Base-by-base conservation (phyloP, 768 basidiomycete species). In the Coprinopsis sp. region DNA sequence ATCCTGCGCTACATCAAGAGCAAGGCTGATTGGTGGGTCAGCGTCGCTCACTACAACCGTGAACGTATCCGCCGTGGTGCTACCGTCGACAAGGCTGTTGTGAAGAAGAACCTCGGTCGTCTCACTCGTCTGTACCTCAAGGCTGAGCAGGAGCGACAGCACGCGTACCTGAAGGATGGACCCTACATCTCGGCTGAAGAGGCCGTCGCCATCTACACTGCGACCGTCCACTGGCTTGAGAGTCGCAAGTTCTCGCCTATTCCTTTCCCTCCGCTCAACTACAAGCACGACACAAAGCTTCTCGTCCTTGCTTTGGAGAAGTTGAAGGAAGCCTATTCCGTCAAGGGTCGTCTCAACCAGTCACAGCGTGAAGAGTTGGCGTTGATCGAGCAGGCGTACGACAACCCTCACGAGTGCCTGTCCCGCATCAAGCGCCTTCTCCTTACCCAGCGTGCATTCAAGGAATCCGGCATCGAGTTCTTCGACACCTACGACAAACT, bases 101-200 rank as follows among this genome's bases (percentile, higher is more conserved):
- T 95, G 13, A 95, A 97, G 77, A 98, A 99, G 82, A 99, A 99
- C 64, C 72, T 99, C 33, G 96, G 96, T 51, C 90, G 96, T 60
- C 81, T 99, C 41, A 99, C 96, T 53, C 91, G 96, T 52, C 77
- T 99, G 2, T 99, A 97, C 65, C 76, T 98, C 57, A 99, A 99
- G 70, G 95, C 96, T 21, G 96, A 99, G 69, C 96, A 99, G 62
- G 96, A 99, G 69, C 76, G 96, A 51, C 96, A 98, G 64, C 95
- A 99, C 58, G 94, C 87, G 3, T 99, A 99, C 63, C 82, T 99
- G 53, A 98, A 99, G 72, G 96, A 99, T 65, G 96, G 96, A 41
- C 96, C 96, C 5, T 98, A 99, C 63, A 93, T 99, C 66, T 95
- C 91, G 55, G 93, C 95, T 11, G 96, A 98, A 64, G 96, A 98